These are phyloP conservation scores for Aspergillus sp. DNA, from an alignment of 2,329 filamentous ascomycete species.

Conservation along the genomic window DNA sequence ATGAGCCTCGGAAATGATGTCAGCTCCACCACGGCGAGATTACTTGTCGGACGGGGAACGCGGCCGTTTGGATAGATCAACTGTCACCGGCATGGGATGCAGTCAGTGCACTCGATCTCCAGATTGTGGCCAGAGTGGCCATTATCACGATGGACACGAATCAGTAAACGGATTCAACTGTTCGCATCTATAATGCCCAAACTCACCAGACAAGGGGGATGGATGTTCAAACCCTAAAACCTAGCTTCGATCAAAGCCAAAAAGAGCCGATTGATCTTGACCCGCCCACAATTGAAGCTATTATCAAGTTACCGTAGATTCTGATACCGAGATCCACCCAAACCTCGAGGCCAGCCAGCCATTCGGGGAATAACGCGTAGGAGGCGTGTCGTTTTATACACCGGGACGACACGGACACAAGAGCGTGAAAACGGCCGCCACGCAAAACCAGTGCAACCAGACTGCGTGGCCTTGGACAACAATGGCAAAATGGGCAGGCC, in stretches of 20 bases:
- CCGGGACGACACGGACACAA: not conserved
- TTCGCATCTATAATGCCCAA: not conserved
- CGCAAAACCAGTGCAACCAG: not conserved
- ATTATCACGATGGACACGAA: not conserved
- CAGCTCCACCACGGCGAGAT: not conserved
- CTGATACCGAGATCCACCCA: too few relatives aligned
- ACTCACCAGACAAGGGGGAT: not conserved
- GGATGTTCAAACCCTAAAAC: too few relatives aligned
- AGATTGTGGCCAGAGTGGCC: not conserved
- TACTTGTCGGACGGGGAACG: constrained; percentile 3
- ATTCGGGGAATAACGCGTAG: constrained; percentile 6
- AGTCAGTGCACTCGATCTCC: not conserved
- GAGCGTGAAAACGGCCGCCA: not conserved
- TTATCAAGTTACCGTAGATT: too few relatives aligned
- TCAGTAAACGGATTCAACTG: not conserved
- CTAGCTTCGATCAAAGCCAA: not conserved
- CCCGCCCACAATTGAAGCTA: not conserved
- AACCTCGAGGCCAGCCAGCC: not conserved
- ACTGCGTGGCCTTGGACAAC: too few relatives aligned
- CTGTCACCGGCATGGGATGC: not conserved
- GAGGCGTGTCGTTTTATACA: not conserved
- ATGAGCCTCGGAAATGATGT: not conserved
- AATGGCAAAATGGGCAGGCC: too few relatives aligned
- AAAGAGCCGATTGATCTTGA: not conserved
- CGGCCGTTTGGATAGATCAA: constrained; percentile 2